Base-by-base conservation (phyloP, 2,329 filamentous ascomycete genomes). In the Fusarium tuaranense region DNA sequence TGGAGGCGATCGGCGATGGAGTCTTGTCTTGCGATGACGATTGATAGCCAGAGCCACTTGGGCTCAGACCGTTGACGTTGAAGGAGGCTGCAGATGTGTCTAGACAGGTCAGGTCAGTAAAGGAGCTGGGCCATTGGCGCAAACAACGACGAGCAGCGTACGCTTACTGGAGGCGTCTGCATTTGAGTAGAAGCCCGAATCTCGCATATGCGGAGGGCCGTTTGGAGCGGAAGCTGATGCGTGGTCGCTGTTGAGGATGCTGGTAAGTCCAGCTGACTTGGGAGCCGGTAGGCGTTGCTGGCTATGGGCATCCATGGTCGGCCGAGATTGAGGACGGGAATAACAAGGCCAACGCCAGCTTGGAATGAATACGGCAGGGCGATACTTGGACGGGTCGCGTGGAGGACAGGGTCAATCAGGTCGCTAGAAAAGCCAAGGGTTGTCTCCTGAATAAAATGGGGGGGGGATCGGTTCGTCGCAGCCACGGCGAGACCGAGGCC, bases 11-110 rank as follows among this genome's bases (percentile, higher is more conserved):
- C 10, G 90, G 90, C 2, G 90, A 92, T 0, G 90, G 90, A 1
- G 90, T 92, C 82, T 92, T 91, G 78, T 92, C 90, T 36, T 85
- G 83, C 22, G 85, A 84, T 5, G 87, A 86, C 16, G 85, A 84
- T 68, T 88, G 87, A 70, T 89, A 90, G 44, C 82, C 83, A 16
- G 86, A 87, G 68, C 81, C 82, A 55, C 85, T 82, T 44, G 82
- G 87, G 67, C 83, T 85, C 18, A 84, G 78, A 36, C 83, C 81
- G 65, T 82, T 82, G 51, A 77, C 78, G 63, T 76, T 83, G 70
- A 84, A 85, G 1, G 83, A 85, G 27, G 83, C 83, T 53, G 81
- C 81, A 25, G 83, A 84, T 41, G 83, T 84, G 64, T 84, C 83
- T 84, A 68, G 48, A 60, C 41, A 46, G 13, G 53, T 55, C 10